Conservation (phyloP, 139 green algal species). For the Limnomonas spitsbergensis region DNA sequence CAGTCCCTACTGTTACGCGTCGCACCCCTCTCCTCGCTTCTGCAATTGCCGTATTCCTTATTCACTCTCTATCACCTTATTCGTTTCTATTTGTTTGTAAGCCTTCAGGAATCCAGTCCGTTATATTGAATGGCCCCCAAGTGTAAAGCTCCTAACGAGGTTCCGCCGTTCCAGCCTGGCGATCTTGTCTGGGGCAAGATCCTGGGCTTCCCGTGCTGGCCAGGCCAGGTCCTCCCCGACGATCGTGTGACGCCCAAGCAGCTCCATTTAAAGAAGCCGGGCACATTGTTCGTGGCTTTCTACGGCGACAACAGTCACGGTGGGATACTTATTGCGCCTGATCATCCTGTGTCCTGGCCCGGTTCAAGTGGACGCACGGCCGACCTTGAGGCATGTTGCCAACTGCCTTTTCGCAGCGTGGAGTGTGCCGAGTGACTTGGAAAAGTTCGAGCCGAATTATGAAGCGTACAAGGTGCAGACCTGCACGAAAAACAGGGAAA, state of each 20-base stretch:
- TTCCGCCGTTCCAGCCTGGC: not conserved
- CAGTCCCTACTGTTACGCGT: no score
- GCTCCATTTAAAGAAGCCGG: not conserved
- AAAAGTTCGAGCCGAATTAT: not conserved
- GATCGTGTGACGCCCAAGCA: not conserved
- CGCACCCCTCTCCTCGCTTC: no score
- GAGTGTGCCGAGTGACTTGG: not conserved
- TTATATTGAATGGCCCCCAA: no score
- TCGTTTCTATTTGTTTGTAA: no score
- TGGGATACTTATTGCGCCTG: no score
- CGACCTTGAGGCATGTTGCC: no score
- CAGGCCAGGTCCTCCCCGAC: not conserved
- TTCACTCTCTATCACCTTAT: no score
- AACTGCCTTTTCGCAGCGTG: no score
- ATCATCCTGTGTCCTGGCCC: no score
- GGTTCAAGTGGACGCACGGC: no score
- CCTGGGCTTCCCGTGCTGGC: not conserved
- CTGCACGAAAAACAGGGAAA: not conserved
- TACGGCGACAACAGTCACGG: conserved; percentile 6
- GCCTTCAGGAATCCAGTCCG: no score
- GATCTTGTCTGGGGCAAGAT: conserved; percentile 10
- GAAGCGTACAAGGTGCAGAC: not conserved
- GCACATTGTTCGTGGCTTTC: conserved; percentile 1
- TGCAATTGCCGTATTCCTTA: no score
- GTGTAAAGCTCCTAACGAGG: not conserved